phyloP scores from a whole-genome alignment of 2,329 filamentous ascomycete genomes.

The Mycocentrospora acerina region DNA sequence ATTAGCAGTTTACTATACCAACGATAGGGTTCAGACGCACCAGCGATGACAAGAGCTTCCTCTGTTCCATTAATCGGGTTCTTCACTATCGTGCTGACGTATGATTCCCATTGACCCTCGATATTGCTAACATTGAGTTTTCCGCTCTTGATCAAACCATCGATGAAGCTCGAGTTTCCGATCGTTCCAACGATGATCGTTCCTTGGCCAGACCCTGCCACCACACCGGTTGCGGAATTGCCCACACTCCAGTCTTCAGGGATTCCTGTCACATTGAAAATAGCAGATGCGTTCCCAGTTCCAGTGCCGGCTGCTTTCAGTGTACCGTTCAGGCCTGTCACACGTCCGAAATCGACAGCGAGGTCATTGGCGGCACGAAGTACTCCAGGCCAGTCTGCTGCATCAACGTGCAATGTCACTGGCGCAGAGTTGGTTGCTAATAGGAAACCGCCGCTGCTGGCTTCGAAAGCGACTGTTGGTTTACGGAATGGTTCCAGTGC shows the following conservation, averaged over 20 bases:
- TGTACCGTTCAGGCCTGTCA: slow-evolving; percentile 66
- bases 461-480: slow-evolving; percentile 51
- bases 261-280: slow-evolving; percentile 46
- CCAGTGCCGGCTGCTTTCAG: slow-evolving; percentile 53
- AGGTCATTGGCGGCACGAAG: slow-evolving; percentile 68
- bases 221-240: slow-evolving; percentile 5
- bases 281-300: slow-evolving; percentile 49
- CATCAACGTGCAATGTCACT: slow-evolving; percentile 38
- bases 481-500: slow-evolving; percentile 50
- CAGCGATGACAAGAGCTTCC: slow-evolving; percentile 66
- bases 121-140: slow-evolving; percentile 61
- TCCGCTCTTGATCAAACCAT: slow-evolving; percentile 56
- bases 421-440: slow-evolving; percentile 33
- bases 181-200: slow-evolving; percentile 70
- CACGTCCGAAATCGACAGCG: slow-evolving; percentile 68
- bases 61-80: slow-evolving; percentile 59
- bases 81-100: slow-evolving; percentile 60
- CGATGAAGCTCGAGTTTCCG: slow-evolving; percentile 63
- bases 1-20: slow-evolving; percentile 7
- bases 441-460: slow-evolving; percentile 38
- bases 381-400: slow-evolving; percentile 65
- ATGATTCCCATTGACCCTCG: slow-evolving; percentile 69
- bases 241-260: slow-evolving; percentile 38
- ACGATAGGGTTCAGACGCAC: slow-evolving; percentile 24
- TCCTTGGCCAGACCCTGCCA: slow-evolving; percentile 18